phyloP scores from a whole-genome alignment of 345 rosid genomes.

The Ceriops zippeliana region DNA sequence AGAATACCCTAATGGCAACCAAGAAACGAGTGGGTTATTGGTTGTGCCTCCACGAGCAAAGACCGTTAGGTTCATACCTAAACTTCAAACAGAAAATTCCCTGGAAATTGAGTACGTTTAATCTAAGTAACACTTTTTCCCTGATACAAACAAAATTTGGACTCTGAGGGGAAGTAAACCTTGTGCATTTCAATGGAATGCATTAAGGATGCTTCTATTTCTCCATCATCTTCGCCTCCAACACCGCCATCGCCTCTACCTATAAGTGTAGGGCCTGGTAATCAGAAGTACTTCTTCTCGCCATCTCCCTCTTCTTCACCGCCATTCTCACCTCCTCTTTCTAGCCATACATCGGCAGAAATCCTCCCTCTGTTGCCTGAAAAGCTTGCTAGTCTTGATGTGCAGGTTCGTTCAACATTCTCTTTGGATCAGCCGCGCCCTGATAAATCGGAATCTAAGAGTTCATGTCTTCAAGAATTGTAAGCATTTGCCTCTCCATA shows the following conservation, averaged over 20 bases:
- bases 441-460: constrained; percentile 10
- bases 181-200: constrained; percentile 7
- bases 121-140: neutral
- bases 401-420: constrained; percentile 28
- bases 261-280: constrained; percentile 48
- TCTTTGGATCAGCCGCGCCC: constrained; percentile 31
- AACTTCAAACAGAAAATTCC: constrained; percentile 19
- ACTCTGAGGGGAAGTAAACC: no score
- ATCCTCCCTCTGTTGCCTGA: constrained; percentile 39
- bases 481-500: constrained; percentile 21
- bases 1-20: no score
- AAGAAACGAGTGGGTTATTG: neutral
- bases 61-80: constrained; percentile 30
- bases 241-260: constrained; percentile 66
- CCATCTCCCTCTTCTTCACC: constrained; percentile 46
- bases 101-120: neutral
- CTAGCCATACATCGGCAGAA: constrained; percentile 31
- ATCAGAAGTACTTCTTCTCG: constrained; percentile 36
- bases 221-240: constrained; percentile 45
- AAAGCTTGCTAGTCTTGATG: constrained; percentile 6
- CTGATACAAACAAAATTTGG: neutral
- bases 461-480: constrained; percentile 47
- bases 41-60: neutral
- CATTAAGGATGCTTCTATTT: constrained; percentile 12
- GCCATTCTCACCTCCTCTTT: constrained; percentile 39